Percentiles rank a stretch among this genome's conserved stretches.
Evolutionary conservation across 108 stramenopile genomes (phyloP).

Genomic region (Pseudonitzschia multiseries): DNA sequence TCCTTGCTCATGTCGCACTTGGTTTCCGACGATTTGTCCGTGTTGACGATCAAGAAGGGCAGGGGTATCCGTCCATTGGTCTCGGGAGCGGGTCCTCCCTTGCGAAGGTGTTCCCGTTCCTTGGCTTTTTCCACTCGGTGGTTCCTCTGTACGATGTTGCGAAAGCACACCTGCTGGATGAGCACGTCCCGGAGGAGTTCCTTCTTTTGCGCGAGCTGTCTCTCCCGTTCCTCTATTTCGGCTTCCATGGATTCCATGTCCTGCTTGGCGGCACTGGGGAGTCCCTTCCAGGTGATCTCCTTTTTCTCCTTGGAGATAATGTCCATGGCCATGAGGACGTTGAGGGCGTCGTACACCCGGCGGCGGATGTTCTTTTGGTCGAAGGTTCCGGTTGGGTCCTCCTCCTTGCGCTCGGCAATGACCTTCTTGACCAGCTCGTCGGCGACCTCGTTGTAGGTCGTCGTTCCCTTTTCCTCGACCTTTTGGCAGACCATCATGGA

Average conservation of each 20-base stretch:
- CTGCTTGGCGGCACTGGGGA: conserved; percentile 54
- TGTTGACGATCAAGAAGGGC: conserved; percentile 93
- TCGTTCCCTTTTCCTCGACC: conserved; percentile 91
- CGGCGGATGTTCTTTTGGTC: conserved; percentile 91
- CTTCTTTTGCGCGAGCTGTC: conserved; percentile 63
- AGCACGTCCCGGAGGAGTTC: conserved; percentile 80
- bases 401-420: conserved; percentile 39
- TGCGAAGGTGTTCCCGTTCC: neutral
- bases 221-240: conserved; percentile 42
- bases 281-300: conserved; percentile 85
- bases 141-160: conserved; percentile 80
- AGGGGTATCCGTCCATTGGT: conserved; percentile 80
- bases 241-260: conserved; percentile 52
- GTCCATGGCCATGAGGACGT: conserved; percentile 96
- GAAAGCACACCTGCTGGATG: conserved; percentile 85
- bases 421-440: conserved; percentile 85
- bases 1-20: conserved; percentile 92
- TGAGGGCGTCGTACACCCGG: conserved; percentile 94
- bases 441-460: conserved; percentile 95
- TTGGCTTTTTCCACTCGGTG: conserved; percentile 26
- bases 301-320: conserved; percentile 92
- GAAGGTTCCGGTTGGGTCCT: conserved; percentile 62
- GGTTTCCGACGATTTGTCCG: conserved; percentile 72
- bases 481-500: conserved; percentile 91
- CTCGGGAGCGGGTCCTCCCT: conserved; percentile 4